Percentiles rank a stretch among this genome's conserved stretches.
phyloP scores from a whole-genome alignment of 805 yeast genomes.

The Pichia sporocuriosa region DNA sequence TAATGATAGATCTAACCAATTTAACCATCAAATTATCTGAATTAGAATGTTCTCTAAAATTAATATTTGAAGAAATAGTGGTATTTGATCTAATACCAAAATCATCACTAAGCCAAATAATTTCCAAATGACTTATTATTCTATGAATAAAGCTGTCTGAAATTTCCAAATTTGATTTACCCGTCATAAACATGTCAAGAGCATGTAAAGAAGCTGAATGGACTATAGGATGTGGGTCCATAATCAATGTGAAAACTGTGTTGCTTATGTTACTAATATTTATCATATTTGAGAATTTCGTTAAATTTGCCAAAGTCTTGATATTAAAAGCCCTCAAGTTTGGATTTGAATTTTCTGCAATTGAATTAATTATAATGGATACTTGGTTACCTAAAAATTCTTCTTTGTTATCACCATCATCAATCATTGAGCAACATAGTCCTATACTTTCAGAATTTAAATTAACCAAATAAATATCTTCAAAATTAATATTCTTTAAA shows the following conservation, averaged over 20 bases:
- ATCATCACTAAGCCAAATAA: slow-evolving; percentile 38
- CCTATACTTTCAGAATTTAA: slow-evolving; percentile 31
- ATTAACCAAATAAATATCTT: slow-evolving; percentile 18
- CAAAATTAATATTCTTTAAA: slow-evolving; percentile 20
- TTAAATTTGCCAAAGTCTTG: slow-evolving; percentile 33
- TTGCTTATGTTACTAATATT: slow-evolving; percentile 44
- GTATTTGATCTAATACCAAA: slow-evolving; percentile 42
- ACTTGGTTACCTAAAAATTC: slow-evolving; percentile 33
- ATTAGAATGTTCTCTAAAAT: slow-evolving; percentile 34
- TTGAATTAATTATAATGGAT: slow-evolving; percentile 51
- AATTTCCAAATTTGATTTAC: slow-evolving; percentile 33
- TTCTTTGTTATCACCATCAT: slow-evolving; percentile 16
- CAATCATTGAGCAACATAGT: slow-evolving; percentile 23
- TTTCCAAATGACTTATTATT: slow-evolving; percentile 35
- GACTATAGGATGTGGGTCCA: slow-evolving; percentile 82
- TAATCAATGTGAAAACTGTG: slow-evolving; percentile 51
- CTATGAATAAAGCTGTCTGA: slow-evolving; percentile 33
- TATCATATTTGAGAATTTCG: slow-evolving; percentile 20
- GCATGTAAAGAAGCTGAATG: slow-evolving; percentile 68
- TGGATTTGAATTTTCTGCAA: slow-evolving; percentile 63
- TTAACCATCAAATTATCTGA: slow-evolving; percentile 39
- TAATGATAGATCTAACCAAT: slow-evolving; percentile 39
- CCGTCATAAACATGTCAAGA: slow-evolving; percentile 47
- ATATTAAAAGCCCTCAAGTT: slow-evolving; percentile 53
- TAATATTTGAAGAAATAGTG: slow-evolving; percentile 43